Conservation (phyloP, 148 eudicot species). For the Salicornia ramosissima region DNA sequence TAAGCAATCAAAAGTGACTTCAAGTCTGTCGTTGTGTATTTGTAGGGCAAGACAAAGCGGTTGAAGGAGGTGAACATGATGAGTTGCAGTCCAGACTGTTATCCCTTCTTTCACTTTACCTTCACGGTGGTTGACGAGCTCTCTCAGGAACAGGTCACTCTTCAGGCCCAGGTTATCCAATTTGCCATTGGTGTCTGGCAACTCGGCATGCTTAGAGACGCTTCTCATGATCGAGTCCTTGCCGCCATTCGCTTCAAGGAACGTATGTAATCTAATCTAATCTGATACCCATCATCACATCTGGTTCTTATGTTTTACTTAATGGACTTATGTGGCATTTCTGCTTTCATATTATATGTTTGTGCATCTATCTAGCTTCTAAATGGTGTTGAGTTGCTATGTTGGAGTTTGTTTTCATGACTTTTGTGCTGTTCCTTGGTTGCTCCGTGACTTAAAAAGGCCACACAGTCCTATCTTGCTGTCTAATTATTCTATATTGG, state of each 20-base stretch:
- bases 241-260: background rate
- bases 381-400: no score
- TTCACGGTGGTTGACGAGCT: background rate
- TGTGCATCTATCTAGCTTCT: background rate
- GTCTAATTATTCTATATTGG: no score
- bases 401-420: no score
- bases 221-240: constrained; percentile 8
- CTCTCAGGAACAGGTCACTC: background rate
- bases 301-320: background rate
- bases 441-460: no score
- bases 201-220: constrained; percentile 14
- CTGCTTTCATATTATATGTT: background rate
- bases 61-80: constrained; percentile 5
- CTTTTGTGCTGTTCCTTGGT: no score
- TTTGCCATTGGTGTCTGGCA: background rate
- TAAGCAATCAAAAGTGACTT: no score
- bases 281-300: background rate
- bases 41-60: background rate
- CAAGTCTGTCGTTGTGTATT: background rate
- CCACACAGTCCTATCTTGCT: no score
- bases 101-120: background rate
- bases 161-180: constrained; percentile 9
- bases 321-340: background rate
- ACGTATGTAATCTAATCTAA: background rate
- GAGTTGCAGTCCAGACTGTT: background rate